Evolutionary conservation across 495 filamentous ascomycete genomes (phyloP).

Genomic region (Penicillium angulare): DNA sequence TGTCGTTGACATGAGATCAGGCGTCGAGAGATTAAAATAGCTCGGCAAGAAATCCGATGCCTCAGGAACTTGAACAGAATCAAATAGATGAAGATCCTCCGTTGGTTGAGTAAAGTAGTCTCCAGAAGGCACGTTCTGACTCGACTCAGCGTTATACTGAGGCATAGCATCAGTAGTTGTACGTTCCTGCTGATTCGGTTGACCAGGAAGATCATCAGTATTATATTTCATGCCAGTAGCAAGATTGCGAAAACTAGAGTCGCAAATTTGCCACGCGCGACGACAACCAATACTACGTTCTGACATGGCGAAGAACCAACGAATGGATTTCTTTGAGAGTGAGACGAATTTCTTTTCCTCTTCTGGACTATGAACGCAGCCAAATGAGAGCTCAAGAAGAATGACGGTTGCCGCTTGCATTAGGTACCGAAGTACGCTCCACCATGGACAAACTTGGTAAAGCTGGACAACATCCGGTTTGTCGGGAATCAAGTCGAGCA

Average conservation of each 20-base stretch:
- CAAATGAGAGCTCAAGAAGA: constrained; percentile 60
- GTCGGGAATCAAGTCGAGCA: constrained; percentile 53
- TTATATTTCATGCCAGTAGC: constrained; percentile 36
- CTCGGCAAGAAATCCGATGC: constrained; percentile 8
- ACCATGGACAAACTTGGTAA: constrained; percentile 60
- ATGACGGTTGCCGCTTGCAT: constrained; percentile 62
- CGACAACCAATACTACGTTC: constrained; percentile 48
- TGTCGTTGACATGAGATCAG: constrained; percentile 8
- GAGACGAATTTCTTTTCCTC: constrained; percentile 45
- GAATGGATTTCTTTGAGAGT: constrained; percentile 52
- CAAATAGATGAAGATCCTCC: constrained; percentile 14
- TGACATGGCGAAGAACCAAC: constrained; percentile 57
- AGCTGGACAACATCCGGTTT: constrained; percentile 42
- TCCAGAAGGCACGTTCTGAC: not conserved
- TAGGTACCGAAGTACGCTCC: constrained; percentile 61
- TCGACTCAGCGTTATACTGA: not conserved
- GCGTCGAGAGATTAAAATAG: constrained; percentile 19
- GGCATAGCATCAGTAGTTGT: not conserved
- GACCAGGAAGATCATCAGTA: constrained; percentile 32
- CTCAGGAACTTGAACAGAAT: constrained; percentile 6
- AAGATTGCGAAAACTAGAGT: constrained; percentile 20
- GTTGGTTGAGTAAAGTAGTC: constrained; percentile 12
- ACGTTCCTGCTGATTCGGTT: constrained; percentile 12
- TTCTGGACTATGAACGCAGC: constrained; percentile 51
- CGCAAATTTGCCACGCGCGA: constrained; percentile 51